These are phyloP conservation scores for Metschnikowia cubensis DNA, from an alignment of 805 yeast genomes.

Conservation along the genomic window DNA sequence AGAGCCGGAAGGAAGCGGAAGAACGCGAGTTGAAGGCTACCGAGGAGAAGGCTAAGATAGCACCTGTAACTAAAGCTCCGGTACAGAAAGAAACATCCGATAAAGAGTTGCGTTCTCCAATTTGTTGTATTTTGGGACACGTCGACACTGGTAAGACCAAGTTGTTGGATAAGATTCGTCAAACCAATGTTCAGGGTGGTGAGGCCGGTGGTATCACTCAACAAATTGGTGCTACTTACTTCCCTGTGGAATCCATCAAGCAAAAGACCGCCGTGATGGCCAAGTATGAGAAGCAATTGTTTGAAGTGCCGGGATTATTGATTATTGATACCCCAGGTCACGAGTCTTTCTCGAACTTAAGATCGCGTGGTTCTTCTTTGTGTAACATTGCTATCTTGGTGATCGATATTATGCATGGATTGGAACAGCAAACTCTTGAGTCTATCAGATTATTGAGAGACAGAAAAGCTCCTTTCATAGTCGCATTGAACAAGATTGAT, in stretches of 20 bases:
- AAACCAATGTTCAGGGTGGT: conserved; percentile 99
- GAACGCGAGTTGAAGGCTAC: conserved; percentile 21
- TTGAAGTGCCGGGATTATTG: conserved; percentile 94
- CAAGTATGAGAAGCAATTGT: conserved; percentile 74
- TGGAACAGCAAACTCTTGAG: conserved; percentile 96
- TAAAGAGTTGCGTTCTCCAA: conserved; percentile 89
- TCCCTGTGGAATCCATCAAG: conserved; percentile 93
- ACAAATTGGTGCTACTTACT: conserved; percentile 99
- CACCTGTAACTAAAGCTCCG: conserved; percentile 20
- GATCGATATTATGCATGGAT: conserved; percentile 98
- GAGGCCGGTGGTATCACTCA: conserved; percentile 99
- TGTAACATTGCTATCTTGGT: conserved; percentile 99
- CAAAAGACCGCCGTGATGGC: conserved; percentile 91
- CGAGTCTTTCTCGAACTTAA: conserved; percentile 96
- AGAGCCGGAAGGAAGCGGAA: conserved; percentile 7
- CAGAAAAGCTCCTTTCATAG: conserved; percentile 96
- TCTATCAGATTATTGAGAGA: conserved; percentile 89
- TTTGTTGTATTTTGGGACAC: conserved; percentile 98
- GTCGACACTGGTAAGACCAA: conserved; percentile 99
- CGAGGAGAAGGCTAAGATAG: conserved; percentile 24
- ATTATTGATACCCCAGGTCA: conserved; percentile 99
- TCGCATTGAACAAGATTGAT: conserved; percentile 95
- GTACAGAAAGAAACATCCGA: conserved; percentile 22
- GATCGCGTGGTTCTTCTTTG: conserved; percentile 97
- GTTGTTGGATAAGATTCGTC: conserved; percentile 93